These are phyloP conservation scores for Apiotrichum domesticum DNA, from an alignment of 1,284 basidiomycete genomes.

Conservation along the genomic window DNA sequence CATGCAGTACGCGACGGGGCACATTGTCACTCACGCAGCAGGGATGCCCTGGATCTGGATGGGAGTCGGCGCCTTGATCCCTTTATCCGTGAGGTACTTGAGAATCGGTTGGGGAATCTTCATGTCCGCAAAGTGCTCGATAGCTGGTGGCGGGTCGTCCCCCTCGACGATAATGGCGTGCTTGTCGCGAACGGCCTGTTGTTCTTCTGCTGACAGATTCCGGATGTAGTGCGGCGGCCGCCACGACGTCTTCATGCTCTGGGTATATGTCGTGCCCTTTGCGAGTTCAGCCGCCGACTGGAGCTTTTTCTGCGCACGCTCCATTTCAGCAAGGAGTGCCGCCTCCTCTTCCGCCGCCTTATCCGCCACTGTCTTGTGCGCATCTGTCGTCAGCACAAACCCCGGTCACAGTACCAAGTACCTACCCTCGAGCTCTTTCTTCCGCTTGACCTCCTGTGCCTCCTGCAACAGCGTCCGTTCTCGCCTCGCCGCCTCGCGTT, in stretches of 20 bases:
- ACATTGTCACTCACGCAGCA: constrained; percentile 63
- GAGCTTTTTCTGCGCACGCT: constrained; percentile 75
- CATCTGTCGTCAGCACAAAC: constrained; percentile 53
- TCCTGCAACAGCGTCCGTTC: constrained; percentile 80
- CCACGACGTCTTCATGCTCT: constrained; percentile 86
- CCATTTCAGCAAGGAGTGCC: constrained; percentile 84
- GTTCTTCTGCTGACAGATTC: constrained; percentile 61
- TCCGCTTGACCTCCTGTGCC: constrained; percentile 83
- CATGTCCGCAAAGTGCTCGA: constrained; percentile 93
- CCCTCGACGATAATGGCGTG: constrained; percentile 90
- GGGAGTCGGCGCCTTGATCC: constrained; percentile 82
- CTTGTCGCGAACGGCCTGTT: constrained; percentile 74
- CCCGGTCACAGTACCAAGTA: neutral
- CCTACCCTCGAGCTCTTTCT: constrained; percentile 72
- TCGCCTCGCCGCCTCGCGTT: constrained; percentile 59
- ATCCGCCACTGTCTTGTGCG: constrained; percentile 75
- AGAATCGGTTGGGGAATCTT: constrained; percentile 84
- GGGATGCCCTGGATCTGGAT: constrained; percentile 98
- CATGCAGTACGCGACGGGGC: neutral
- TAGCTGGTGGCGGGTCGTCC: constrained; percentile 82
- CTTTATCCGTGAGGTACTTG: constrained; percentile 72
- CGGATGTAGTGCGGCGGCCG: constrained; percentile 76
- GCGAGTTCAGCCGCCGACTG: constrained; percentile 89
- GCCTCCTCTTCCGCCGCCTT: constrained; percentile 82
- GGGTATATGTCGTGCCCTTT: constrained; percentile 83